These are phyloP conservation scores for Zanthoxylum bungeanum DNA, from an alignment of 345 rosid species.

Conservation along the genomic window DNA sequence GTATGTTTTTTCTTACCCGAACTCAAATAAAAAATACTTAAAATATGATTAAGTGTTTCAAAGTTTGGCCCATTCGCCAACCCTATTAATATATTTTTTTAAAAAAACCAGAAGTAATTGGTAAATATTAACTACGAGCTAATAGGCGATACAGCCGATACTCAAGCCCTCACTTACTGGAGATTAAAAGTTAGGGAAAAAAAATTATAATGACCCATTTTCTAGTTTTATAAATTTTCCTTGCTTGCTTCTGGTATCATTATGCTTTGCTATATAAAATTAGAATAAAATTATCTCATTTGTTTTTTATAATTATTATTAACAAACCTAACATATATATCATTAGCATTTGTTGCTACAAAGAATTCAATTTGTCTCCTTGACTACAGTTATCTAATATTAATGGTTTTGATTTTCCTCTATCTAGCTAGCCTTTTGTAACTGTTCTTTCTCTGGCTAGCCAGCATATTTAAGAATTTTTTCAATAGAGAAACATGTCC, in stretches of 20 bases:
- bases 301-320: neutral
- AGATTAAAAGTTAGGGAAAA: too few species aligned
- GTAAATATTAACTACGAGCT: too few species aligned
- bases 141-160: too few species aligned
- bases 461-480: neutral
- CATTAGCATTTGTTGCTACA: constrained; percentile 2
- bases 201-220: constrained; percentile 1
- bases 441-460: neutral
- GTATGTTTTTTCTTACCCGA: too few species aligned
- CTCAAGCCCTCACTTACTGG: too few species aligned
- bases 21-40: too few species aligned
- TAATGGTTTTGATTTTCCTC: neutral
- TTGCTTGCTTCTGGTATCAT: too few species aligned
- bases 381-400: neutral
- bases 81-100: too few species aligned
- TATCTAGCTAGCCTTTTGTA: constrained; percentile 10
- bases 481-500: neutral
- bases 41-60: too few species aligned
- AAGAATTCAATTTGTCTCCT: constrained; percentile 6
- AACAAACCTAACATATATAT: neutral
- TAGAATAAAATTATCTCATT: neutral
- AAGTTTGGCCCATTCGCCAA: too few species aligned
- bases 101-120: too few species aligned
- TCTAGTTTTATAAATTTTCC: neutral
- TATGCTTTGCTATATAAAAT: neutral